phyloP scores from a whole-genome alignment of 331 rosid species.

The Erythrophleum ivorense region DNA sequence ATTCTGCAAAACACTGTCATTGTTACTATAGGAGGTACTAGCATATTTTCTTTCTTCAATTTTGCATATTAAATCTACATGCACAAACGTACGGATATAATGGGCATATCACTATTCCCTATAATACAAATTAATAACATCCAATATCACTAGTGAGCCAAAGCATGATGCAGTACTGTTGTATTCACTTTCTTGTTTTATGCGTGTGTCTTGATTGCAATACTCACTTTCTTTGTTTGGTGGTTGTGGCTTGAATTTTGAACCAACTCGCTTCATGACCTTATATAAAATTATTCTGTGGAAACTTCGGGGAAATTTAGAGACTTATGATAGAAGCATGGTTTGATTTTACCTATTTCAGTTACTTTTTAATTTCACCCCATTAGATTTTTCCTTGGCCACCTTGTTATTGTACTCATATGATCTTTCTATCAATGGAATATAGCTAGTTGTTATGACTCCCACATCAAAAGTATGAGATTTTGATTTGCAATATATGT shows the following conservation, averaged over 20 bases:
- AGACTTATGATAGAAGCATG: no score
- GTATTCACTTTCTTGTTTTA: constrained; percentile 29
- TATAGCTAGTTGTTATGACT: no score
- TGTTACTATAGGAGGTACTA: neutral
- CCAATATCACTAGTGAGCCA: neutral
- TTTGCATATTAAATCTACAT: constrained; percentile 33
- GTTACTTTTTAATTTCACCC: no score
- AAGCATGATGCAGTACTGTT: constrained; percentile 6
- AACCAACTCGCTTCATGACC: no score
- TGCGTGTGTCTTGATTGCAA: constrained; percentile 8
- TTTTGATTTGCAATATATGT: no score
- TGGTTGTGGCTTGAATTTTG: neutral
- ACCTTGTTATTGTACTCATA: no score
- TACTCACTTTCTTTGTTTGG: constrained; percentile 26
- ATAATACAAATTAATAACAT: neutral
- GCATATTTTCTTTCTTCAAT: constrained; percentile 31
- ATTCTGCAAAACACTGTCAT: constrained; percentile 20
- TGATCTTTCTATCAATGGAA: no score
- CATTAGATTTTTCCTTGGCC: no score
- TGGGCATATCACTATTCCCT: neutral
- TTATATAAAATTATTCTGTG: no score
- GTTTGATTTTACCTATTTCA: no score
- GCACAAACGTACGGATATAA: constrained; percentile 17
- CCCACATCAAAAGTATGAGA: no score
- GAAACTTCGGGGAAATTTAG: no score